Conservation (phyloP, 805 yeast genomes). For the Candida nemodendra region DNA sequence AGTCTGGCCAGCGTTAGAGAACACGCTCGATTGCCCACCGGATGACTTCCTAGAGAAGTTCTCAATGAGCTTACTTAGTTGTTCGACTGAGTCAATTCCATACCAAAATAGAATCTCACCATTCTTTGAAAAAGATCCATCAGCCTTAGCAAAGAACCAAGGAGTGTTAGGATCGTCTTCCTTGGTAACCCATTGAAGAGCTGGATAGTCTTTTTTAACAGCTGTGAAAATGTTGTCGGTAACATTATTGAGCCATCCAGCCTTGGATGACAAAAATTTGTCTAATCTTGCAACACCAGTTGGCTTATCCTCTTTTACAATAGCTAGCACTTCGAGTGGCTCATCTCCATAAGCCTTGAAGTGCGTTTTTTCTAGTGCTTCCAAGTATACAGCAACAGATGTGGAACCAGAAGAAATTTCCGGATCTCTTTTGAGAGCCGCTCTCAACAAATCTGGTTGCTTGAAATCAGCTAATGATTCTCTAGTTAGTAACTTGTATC, state of each 20-base stretch:
- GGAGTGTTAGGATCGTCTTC: slow-evolving; percentile 89
- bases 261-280: slow-evolving; percentile 80
- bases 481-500: slow-evolving; percentile 80
- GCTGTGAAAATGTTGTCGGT: slow-evolving; percentile 91
- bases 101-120: slow-evolving; percentile 95
- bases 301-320: slow-evolving; percentile 53
- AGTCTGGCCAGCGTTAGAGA: slow-evolving; percentile 43
- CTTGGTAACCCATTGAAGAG: slow-evolving; percentile 83
- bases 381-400: slow-evolving; percentile 80
- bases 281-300: slow-evolving; percentile 66
- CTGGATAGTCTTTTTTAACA: slow-evolving; percentile 66
- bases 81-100: slow-evolving; percentile 66
- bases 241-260: slow-evolving; percentile 97
- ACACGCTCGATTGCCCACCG: slow-evolving; percentile 46
- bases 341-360: slow-evolving; percentile 92
- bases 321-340: slow-evolving; percentile 90
- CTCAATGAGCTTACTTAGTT: slow-evolving; percentile 62
- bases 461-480: slow-evolving; percentile 66
- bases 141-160: slow-evolving; percentile 91
- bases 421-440: slow-evolving; percentile 73
- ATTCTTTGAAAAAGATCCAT: slow-evolving; percentile 87
- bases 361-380: slow-evolving; percentile 56
- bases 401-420: slow-evolving; percentile 67
- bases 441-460: slow-evolving; percentile 73
- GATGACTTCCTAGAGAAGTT: slow-evolving; percentile 45